Evolutionary conservation across 495 filamentous ascomycete species (phyloP), one percentile per base, ranked within the genome.

Genomic region (Coniosporium apollinis): DNA sequence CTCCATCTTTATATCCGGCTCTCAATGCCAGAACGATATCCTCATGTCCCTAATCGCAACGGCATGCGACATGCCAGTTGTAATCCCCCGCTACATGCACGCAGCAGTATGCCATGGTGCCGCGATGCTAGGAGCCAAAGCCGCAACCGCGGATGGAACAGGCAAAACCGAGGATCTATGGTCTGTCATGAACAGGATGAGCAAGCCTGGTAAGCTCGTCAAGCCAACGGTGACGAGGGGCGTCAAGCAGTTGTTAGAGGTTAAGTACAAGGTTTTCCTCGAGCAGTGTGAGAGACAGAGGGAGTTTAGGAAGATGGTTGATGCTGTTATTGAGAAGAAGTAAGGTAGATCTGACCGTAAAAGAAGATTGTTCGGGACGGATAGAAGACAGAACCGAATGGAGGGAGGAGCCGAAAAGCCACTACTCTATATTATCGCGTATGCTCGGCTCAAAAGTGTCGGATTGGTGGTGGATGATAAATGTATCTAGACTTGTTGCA

Each of bases 161-260:
- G 24, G 7, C 7, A 37, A 76, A 46, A 72, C 70, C 11, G 69
- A 79, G 42, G 68, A 73, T 28, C 59, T 97, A 38, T 97, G 87
- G 89, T 66, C 72, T 36, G 94, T 97, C 48, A 97, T 97, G 89
- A 80, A 89, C 55, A 74, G 85, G 22, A 94, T 94, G 80, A 86
- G 75, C 58, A 93, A 93, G 60, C 76, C 82, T 18, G 87, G 89
- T n/a, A 79, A 72, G 50, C 69, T 80, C 37, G 73, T 93, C 2
- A 60, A 70, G 56, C 81, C 87, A 10, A 71, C 68, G 0, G 67
- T 59, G 15, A 70, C 91, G 50, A 45, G 44, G 30, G 71, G 68
- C 19, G 76, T 87, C 64, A 84, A 78, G 66, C 76, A 72, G 48
- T 57, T 97, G 38, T 56, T 97, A 17, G 58, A 70, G 42, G 75